phyloP scores from a whole-genome alignment of 257 asterid genomes.

The Petrea volubilis region DNA sequence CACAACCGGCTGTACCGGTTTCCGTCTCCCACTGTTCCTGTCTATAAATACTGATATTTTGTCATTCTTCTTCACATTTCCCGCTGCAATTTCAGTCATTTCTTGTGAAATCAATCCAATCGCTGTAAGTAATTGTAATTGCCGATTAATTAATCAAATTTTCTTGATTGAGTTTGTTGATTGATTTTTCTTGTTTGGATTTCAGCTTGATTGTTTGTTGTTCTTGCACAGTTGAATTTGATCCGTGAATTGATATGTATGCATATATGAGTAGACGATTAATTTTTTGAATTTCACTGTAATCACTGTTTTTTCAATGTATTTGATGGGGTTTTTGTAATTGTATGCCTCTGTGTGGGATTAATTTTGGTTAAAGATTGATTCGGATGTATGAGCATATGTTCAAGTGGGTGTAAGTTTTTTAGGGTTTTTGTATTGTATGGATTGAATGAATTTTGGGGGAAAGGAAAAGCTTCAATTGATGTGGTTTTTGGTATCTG shows the following conservation, averaged over 20 bases:
- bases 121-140: constrained; percentile 3
- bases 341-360: neutral
- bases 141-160: neutral
- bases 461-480: neutral
- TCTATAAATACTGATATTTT: constrained; percentile 1
- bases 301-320: neutral
- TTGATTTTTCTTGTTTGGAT: neutral
- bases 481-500: too few relatives aligned
- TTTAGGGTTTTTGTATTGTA: constrained; percentile 22
- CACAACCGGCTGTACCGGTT: constrained; percentile 10
- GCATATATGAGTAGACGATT: neutral
- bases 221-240: neutral
- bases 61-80: neutral
- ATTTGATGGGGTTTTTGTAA: constrained; percentile 9
- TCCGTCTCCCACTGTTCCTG: neutral
- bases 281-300: neutral
- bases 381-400: constrained; percentile 6
- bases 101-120: neutral
- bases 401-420: neutral
- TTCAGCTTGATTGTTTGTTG: neutral
- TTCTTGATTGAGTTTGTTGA: neutral
- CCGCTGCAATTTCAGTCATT: constrained; percentile 11
- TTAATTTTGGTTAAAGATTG: constrained; percentile 11
- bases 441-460: neutral
- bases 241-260: neutral